These are phyloP conservation scores for Phyllosticta capitalensis DNA, from an alignment of 2,329 filamentous ascomycete genomes.

Conservation along the genomic window DNA sequence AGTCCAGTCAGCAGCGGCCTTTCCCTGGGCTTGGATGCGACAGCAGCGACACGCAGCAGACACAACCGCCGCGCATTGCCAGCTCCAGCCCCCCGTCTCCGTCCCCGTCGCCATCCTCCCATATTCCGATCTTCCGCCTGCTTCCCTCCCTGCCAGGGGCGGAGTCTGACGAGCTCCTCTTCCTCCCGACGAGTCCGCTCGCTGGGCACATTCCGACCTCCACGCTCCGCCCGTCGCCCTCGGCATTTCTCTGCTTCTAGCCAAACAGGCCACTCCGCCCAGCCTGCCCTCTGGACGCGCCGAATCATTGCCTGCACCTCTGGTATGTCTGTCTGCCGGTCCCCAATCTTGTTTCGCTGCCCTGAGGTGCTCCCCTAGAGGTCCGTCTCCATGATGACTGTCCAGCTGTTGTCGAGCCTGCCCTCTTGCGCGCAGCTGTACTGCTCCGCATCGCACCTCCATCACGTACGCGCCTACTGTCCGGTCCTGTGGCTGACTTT, in stretches of 20 bases:
- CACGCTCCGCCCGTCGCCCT: slow-evolving; percentile 14
- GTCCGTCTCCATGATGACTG: not conserved
- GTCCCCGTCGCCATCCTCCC: not conserved
- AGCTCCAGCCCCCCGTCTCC: not conserved
- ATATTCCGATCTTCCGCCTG: not conserved
- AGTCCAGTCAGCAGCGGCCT: not conserved
- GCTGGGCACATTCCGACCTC: slow-evolving; percentile 19
- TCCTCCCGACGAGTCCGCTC: not conserved
- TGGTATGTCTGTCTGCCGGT: slow-evolving; percentile 25
- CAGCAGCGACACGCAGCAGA: not conserved
- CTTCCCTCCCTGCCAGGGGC: not conserved
- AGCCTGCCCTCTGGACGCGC: slow-evolving; percentile 31
- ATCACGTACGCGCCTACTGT: slow-evolving; percentile 15
- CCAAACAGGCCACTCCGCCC: slow-evolving; percentile 23
- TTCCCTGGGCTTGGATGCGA: not conserved
- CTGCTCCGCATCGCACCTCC: not conserved
- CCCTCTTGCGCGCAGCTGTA: not conserved
- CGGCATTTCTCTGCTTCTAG: slow-evolving; percentile 17
- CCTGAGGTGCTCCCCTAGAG: not conserved
- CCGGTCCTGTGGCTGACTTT: slow-evolving; percentile 20
- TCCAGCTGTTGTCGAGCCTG: not conserved
- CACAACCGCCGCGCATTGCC: not conserved
- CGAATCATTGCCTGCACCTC: slow-evolving; percentile 14
- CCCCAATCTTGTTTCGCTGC: slow-evolving; percentile 5
- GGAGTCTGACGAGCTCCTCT: not conserved